Evolutionary conservation across 805 yeast genomes (phyloP), one percentile per base, ranked within the genome.

Genomic region (Saturnispora besseyi): DNA sequence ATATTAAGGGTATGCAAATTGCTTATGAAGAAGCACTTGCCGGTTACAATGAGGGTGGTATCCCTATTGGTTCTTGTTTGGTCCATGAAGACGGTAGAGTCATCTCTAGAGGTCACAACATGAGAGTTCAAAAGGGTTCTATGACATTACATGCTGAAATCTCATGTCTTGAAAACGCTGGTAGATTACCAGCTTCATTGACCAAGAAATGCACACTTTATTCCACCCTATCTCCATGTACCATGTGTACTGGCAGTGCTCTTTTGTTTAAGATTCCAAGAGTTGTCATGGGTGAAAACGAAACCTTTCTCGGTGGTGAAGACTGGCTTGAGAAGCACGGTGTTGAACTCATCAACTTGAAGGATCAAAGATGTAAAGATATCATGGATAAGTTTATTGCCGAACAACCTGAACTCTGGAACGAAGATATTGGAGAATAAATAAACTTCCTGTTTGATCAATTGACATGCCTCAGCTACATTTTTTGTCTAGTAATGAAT

Each of bases 231-330:
- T 86, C 96, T 7, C 97, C 98, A 3, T 91, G 98, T 65, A 76
- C 82, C 57, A 91, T 91, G 97, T 91, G 98, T 65, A 79, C 93
- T 4, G 98, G 98, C 21, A 95, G 97, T 5, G 85, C 91, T 55
- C 61, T 91, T 47, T 72, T 91, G 74, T 91, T 89, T 68, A 96
- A 96, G 38, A 76, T 91, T 57, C 82, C 83, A 59, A 75, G 97
- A 55, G 84, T 87, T 40, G 97, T 91, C 0, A 59, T 89, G 65
- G 96, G 96, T 30, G 99, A 91, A 64, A 89, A 89, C 67, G 77
- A 69, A 49, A 91, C 84, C 30, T 91, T 85, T 58, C 57, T 74
- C 32, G 96, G 97, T 11, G 95, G 87, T 28, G 97, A 91, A 64
- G 84, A 81, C 41, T 80, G 81, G 64, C 72, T 91, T 59, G 62